Base-by-base conservation (phyloP, 768 basidiomycete genomes). In the Tephrocybe sp. region DNA sequence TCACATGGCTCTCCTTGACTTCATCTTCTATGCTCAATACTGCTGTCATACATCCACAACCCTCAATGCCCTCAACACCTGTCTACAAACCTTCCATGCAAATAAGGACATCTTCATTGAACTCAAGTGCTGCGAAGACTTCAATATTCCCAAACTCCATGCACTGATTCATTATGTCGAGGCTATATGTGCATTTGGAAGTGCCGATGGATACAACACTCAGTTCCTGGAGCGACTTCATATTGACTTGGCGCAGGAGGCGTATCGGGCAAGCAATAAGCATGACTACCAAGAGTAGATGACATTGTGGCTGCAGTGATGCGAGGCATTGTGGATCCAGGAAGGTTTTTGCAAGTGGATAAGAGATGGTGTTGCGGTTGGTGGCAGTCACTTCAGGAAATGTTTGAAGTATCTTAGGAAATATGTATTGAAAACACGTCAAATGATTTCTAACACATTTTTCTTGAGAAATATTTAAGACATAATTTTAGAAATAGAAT, bases 131-230 rank as follows among this genome's bases (percentile, higher is more conserved):
- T 62, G 60, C 5, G 25, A 47, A 1, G 58, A 73, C 38, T 74
- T 76, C 58, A 69, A 72, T 43, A 68, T 75, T 43, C 65, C 62
- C 34, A 75, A 75, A 52, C 9, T 72, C 1, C 70, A 73, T 40
- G 58, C 56, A 8, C 54, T 70, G 1, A 32, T 39, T 7, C 69
- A 73, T 51, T 73, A 73, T 52, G 1, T 60, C 1, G 54, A 65
- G 1, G 40, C 53, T 0, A 75, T 74, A n/a, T 49, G 47, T 1
- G 38, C 39, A 4, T 53, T 55, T 15, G 66, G 67, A 4, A 64
- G 61, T 4, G 49, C 60, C 0, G 64, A 69, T 46, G 64, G 65
- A 9, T 69, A 58, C 52, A 70, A 70, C 46, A 69, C 66, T 0
- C 72, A 76, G 54, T 26, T 44, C 0, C 53, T 67, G 0, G 71